Evolutionary conservation across 1,139 yeast genomes (phyloP), one percentile per base, ranked within the genome.

Genomic region (Hyphopichia wangnamkhiaoensis): DNA sequence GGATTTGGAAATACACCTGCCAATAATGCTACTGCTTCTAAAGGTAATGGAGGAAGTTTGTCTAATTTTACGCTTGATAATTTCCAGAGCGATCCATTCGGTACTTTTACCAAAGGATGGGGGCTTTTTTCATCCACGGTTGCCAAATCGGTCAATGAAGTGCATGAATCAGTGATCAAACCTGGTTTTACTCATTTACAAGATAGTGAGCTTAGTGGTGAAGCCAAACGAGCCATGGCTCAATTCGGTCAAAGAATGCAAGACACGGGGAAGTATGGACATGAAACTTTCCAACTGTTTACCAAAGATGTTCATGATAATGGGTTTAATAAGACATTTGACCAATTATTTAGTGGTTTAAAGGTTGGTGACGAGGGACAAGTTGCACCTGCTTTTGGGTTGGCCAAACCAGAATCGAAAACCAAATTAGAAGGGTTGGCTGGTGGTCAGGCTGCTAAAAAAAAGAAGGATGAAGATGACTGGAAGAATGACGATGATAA

Each of bases 231-330:
- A 53, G 98, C 98, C 20, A 87, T 94, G 79, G 84, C 90, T 43
- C 98, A 93, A 67, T 93, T 91, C 68, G 97, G 97, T 34, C 95
- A 87, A 59, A 88, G 82, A 57, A 86, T 91, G 74, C 95, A 86
- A 58, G 95, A 89, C 53, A 89, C 97, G 1, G 89, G 95, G 28
- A 77, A 74, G 47, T 83, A 80, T 53, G 85, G 85, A 3, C 75
- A 71, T 46, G 79, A 83, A 52, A 83, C 85, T 9, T 82, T 83
- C 63, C 79, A 76, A 49, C 70, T 70, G 19, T 80, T 84, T 53
- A 83, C 91, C 6, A 63, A 72, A 37, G 79, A 72, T 40, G 46
- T 63, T 30, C 63, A 64, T 49, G 61, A 52, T 42, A 61, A 58
- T 41, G 71, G 64, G 23, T 54, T 56, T 46, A 64, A 52, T 58